Conservation (phyloP, 371 early-diverging fungal species). For the Mucor racemosus region DNA sequence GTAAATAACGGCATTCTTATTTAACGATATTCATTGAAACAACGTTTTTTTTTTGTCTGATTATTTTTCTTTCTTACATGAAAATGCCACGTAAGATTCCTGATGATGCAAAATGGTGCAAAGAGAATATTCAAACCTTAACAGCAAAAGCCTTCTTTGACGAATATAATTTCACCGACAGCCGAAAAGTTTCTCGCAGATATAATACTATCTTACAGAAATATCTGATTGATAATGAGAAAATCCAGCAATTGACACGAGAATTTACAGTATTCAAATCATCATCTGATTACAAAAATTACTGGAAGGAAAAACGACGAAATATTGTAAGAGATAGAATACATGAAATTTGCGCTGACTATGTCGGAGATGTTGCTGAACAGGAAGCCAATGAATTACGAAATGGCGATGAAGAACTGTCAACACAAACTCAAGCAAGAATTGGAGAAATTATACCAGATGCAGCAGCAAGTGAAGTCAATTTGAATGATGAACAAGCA, state of each 20-base stretch:
- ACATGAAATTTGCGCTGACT: conserved; percentile 25
- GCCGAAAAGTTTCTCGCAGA: conserved; percentile 22
- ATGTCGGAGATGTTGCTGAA: conserved; percentile 26
- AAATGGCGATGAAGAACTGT: conserved; percentile 26
- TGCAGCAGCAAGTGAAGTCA: conserved; percentile 25
- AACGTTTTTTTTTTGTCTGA: background rate
- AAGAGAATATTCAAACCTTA: conserved; percentile 25
- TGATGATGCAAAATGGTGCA: conserved; percentile 8
- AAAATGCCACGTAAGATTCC: conserved; percentile 8
- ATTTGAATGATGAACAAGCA: conserved; percentile 18
- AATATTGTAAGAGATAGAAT: conserved; percentile 22
- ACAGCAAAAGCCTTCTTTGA: conserved; percentile 25
- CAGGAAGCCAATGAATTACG: conserved; percentile 25
- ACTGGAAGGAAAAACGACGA: conserved; percentile 22
- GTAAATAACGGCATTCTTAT: background rate
- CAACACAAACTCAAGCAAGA: conserved; percentile 26
- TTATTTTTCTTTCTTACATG: background rate
- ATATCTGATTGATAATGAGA: conserved; percentile 15
- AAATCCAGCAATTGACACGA: conserved; percentile 17
- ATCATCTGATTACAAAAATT: conserved; percentile 20
- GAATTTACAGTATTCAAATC: conserved; percentile 19
- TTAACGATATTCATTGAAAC: no score
- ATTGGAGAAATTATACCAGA: conserved; percentile 20
- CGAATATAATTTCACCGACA: conserved; percentile 19
- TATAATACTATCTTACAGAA: conserved; percentile 17